A percentile compares a stretch with the other conserved stretches of the same genome.
Evolutionary conservation across 192 early-diverging fungal species (phyloP).

Genomic region (Mortierella alpina): DNA sequence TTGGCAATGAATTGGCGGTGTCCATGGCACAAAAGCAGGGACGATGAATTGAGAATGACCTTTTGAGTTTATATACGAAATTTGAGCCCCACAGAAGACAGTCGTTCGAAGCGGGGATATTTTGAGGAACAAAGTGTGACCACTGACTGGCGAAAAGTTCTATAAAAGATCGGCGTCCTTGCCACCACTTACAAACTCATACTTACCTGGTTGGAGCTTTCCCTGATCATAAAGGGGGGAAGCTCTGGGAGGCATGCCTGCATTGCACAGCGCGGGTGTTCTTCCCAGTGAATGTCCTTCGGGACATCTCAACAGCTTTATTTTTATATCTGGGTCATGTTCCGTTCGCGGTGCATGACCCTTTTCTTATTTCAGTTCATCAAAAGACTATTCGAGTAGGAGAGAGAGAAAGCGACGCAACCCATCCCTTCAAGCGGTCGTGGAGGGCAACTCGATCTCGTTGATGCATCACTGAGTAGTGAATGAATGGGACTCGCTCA

Average conservation of each 20-base stretch:
- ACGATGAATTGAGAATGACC: no score
- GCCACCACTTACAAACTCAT: conserved; percentile 27
- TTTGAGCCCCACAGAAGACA: no score
- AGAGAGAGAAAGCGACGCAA: no score
- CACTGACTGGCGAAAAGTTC: not conserved
- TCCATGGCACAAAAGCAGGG: no score
- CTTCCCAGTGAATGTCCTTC: conserved; percentile 50
- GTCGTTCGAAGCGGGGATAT: no score
- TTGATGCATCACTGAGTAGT: no score
- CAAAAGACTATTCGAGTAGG: not conserved
- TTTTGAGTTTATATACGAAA: no score
- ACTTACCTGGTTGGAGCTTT: conserved; percentile 51
- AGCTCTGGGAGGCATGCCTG: conserved; percentile 36
- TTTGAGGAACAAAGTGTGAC: no score
- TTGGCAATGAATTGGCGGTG: no score
- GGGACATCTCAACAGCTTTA: conserved; percentile 56
- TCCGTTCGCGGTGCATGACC: conserved; percentile 37
- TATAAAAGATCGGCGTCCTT: conserved; percentile 6
- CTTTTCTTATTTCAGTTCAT: conserved; percentile 12
- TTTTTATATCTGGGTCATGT: conserved; percentile 45
- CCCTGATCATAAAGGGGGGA: conserved; percentile 46
- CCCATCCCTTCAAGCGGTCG: no score
- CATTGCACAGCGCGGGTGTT: conserved; percentile 53
- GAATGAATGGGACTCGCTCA: no score
- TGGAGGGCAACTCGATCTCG: no score